Percentiles rank a stretch among this genome's conserved stretches.
Evolutionary conservation across 2,329 filamentous ascomycete species (phyloP).

Genomic region (Didymosphaeria variabile): DNA sequence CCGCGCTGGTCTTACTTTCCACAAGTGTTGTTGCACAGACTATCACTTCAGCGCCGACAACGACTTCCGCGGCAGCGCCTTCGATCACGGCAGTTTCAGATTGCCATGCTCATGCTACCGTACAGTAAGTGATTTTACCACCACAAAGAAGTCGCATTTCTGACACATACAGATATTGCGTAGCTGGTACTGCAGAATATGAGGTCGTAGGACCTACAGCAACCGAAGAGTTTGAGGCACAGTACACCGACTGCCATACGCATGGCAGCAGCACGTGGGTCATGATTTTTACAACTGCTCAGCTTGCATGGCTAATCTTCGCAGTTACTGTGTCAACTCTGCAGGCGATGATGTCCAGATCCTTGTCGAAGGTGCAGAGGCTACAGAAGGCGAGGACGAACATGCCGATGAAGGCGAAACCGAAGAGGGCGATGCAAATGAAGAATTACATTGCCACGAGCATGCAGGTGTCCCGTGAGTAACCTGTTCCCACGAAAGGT

Average conservation of each 20-base stretch:
- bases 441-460: slow-evolving; percentile 67
- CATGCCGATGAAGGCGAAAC: slow-evolving; percentile 26
- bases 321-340: slow-evolving; percentile 69
- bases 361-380: slow-evolving; percentile 49
- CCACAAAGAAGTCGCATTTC: background rate
- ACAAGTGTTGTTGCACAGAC: slow-evolving; percentile 28
- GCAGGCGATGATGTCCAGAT: slow-evolving; percentile 70
- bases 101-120: slow-evolving; percentile 61
- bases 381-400: slow-evolving; percentile 29
- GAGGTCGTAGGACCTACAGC: slow-evolving; percentile 62
- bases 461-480: slow-evolving; percentile 78
- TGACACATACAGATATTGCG: slow-evolving; percentile 52
- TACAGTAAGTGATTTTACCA: slow-evolving; percentile 48
- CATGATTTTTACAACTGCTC: background rate
- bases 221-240: slow-evolving; percentile 64
- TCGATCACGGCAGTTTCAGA: slow-evolving; percentile 59
- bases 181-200: slow-evolving; percentile 55
- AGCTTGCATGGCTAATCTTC: background rate
- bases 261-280: slow-evolving; percentile 68
- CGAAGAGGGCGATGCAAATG: slow-evolving; percentile 5
- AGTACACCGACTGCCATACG: slow-evolving; percentile 71
- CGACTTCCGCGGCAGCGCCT: slow-evolving; percentile 24
- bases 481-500: background rate
- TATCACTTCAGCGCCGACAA: slow-evolving; percentile 21
- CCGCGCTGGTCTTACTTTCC: slow-evolving; percentile 16